Evolutionary conservation across 306 rosid species (phyloP).

Genomic region (Sicyos edulis): DNA sequence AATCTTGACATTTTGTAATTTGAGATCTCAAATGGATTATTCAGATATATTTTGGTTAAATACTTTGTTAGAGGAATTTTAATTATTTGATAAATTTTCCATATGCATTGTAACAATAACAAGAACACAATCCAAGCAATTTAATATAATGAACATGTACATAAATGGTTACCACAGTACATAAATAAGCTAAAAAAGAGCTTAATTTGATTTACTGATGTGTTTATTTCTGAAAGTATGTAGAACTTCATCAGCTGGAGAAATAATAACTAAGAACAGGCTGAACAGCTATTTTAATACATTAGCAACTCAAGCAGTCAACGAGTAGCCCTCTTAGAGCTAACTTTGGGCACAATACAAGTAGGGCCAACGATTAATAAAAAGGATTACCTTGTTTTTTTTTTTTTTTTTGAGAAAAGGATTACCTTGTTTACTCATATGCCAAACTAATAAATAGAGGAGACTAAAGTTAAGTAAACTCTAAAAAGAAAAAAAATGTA

Average conservation of each 20-base stretch:
- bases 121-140: too few species aligned
- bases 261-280: neutral
- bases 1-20: too few species aligned
- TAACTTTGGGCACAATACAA: neutral
- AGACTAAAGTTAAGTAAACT: neutral
- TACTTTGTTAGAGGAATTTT: too few species aligned
- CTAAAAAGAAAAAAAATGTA: neutral
- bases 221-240: neutral
- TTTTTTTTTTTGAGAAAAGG: too few species aligned
- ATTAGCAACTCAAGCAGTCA: neutral
- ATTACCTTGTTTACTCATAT: neutral
- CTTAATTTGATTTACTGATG: neutral
- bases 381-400: neutral
- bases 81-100: too few species aligned
- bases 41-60: too few species aligned
- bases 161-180: too few species aligned
- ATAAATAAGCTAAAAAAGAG: neutral
- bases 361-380: neutral
- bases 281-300: neutral
- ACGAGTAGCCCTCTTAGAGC: slow-evolving; percentile 1
- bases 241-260: neutral
- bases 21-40: too few species aligned
- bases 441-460: neutral
- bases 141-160: too few species aligned
- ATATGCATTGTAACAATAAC: too few species aligned